phyloP scores from a whole-genome alignment of 2,329 filamentous ascomycete species.

The Claviceps capensis region DNA sequence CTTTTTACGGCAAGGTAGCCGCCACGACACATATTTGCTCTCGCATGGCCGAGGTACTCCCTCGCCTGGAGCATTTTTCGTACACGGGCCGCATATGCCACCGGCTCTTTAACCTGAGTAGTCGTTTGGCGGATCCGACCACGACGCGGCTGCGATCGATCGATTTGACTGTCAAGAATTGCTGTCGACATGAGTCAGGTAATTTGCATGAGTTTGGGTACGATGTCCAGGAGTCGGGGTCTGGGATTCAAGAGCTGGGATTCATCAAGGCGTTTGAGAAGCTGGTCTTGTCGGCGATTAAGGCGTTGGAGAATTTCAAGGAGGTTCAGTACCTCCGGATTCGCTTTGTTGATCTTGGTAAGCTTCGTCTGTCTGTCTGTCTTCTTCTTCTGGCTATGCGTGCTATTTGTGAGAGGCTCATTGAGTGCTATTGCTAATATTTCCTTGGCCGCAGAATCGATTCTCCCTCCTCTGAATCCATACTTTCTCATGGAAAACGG shows the following conservation, averaged over 20 bases:
- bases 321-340: constrained; percentile 53
- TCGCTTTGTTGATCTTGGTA: constrained; percentile 60
- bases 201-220: constrained; percentile 38
- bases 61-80: constrained; percentile 50
- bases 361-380: constrained; percentile 9
- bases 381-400: not conserved
- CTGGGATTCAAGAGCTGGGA: constrained; percentile 56
- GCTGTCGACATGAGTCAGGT: constrained; percentile 41
- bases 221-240: constrained; percentile 27
- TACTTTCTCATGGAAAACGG: constrained; percentile 53
- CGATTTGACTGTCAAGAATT: constrained; percentile 62
- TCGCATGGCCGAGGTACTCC: constrained; percentile 45
- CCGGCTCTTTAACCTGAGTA: constrained; percentile 48
- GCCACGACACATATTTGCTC: constrained; percentile 51
- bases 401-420: not conserved
- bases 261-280: constrained; percentile 62
- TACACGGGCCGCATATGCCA: constrained; percentile 63
- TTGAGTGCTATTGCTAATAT: constrained; percentile 1
- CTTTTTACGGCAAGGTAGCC: constrained; percentile 47
- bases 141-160: constrained; percentile 46
- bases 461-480: constrained; percentile 56
- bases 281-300: constrained; percentile 50
- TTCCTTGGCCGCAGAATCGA: constrained; percentile 38
- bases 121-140: constrained; percentile 33
- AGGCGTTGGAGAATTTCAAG: constrained; percentile 43